Evolutionary conservation across 2,329 filamentous ascomycete genomes (phyloP).

Genomic region (Xylaria sp.): DNA sequence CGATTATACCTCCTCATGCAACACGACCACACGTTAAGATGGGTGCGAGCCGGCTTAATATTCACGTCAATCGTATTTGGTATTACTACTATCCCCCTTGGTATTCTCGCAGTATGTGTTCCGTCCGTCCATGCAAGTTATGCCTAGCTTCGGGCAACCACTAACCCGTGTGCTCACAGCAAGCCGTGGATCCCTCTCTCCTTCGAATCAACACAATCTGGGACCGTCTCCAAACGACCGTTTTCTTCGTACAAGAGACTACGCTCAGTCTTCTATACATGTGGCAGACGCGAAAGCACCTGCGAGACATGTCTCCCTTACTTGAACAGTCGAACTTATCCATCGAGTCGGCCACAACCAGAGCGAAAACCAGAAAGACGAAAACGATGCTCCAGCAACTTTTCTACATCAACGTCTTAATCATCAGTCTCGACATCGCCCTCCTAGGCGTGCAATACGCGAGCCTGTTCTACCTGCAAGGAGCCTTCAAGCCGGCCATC

Average conservation of each 20-base stretch:
- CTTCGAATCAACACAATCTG: slow-evolving; percentile 43
- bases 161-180: slow-evolving; percentile 32
- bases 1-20: slow-evolving; percentile 49
- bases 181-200: slow-evolving; percentile 47
- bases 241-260: slow-evolving; percentile 51
- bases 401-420: slow-evolving; percentile 53
- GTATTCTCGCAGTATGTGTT: slow-evolving; percentile 45
- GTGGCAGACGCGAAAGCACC: slow-evolving; percentile 44
- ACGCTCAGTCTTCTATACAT: slow-evolving; percentile 49
- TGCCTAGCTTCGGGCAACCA: background rate
- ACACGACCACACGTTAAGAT: slow-evolving; percentile 41
- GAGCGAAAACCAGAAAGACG: slow-evolving; percentile 33
- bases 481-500: slow-evolving; percentile 50
- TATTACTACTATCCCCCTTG: slow-evolving; percentile 47
- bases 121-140: background rate
- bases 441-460: slow-evolving; percentile 54
- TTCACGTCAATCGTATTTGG: slow-evolving; percentile 48
- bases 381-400: slow-evolving; percentile 49
- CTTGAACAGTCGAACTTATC: slow-evolving; percentile 24
- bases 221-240: slow-evolving; percentile 50
- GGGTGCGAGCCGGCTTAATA: slow-evolving; percentile 42
- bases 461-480: slow-evolving; percentile 53
- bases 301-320: slow-evolving; percentile 35
- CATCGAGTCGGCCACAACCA: slow-evolving; percentile 25
- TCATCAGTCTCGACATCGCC: slow-evolving; percentile 54